Base-by-base conservation (phyloP, 2,329 filamentous ascomycete genomes). In the Metarhizium robertsii region DNA sequence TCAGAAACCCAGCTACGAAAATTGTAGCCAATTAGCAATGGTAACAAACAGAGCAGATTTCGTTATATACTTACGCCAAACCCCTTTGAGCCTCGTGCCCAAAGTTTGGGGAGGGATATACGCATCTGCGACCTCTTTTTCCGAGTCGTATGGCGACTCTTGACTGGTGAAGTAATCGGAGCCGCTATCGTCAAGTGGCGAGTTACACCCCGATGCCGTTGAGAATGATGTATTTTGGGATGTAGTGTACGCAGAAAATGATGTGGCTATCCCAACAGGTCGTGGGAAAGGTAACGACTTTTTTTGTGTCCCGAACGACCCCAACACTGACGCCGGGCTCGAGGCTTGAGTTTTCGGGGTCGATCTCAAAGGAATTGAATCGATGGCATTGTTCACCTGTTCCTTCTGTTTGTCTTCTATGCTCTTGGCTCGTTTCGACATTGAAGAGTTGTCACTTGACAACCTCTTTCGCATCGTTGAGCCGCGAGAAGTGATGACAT, bases 41-140 rank as follows among this genome's bases (percentile, higher is more conserved):
- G 45, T 14, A 54, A 18, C 16, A 20, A 11, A 38, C 11, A n/a
- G 29, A 25, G 34, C 32, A 52, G 32, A 13, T 8, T 14, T 50
- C 10, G 40, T 42, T 5, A 18, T 14, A 18, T 6, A 69, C 72
- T 61, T 64, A 75, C 73, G 73, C 68, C 74, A 78, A 2, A 75
- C 66, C 10, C 65, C 56, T 4, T 61, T 53, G 4, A 76, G 58
- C 0, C 69, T 67, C 2, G 66, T 59, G n/a, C 61, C 48, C 4
- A 70, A 51, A 0, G 43, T 10, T 13, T 53, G 30, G 7, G 25
- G 18, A 11, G 11, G 29, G 2, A 14, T 5, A 32, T n/a, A 7
- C 10, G 18, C 29, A 14, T 13, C 20, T 14, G 20, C 20, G 7
- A 13, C 16, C 30, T 55, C 56, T 2, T 25, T 32, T 16, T 57